Base-by-base conservation (phyloP, 257 asterid species). In the Nicotiana attenuata region DNA sequence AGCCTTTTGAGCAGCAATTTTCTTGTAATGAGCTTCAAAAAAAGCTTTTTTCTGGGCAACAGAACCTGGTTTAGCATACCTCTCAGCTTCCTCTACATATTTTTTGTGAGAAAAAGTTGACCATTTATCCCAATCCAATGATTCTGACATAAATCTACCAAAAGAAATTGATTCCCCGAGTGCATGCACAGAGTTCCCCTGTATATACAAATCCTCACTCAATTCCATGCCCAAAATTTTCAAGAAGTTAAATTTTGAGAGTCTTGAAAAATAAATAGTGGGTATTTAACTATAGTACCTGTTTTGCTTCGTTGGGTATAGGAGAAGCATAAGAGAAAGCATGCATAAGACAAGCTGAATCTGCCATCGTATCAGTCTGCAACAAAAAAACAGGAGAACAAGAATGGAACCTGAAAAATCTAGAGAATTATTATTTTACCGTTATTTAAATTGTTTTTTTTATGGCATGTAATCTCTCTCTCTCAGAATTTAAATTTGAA, bases 1-100 rank as follows among this genome's bases (percentile, higher is more conserved):
- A 20, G 95, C 98, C 60, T 91, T 92, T 65, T 89, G 88, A 22
- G 98, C 97, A 24, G 99, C 98, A 82, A 93, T 92, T 78, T 88
- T 90, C 93, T 91, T 96, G 92, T 94, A 96, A 85, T 96, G 97
- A 66, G 99, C 99, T 90, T 96, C 99, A 67, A 96, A 96, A 88
- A 94, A 96, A n/a, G 97, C 99, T 78, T 96, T 96, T 82, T 93
- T 96, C 88, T 92, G 95, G 5, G 99, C 98, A 3, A 96, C 99
- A 0, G 98, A 96, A 4, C 99, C 99, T 2, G 97, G 97, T 80
- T 82, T 87, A 0, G 99, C 86, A 80, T 93, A 94, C 57, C 93
- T 88, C 90, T 92, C 93, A 0, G 99, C 99, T 84, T 94, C 99
- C 86, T 94, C 99, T 2, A 93, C 98, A 69, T 96, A 93, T 28